Conservation (phyloP, 768 basidiomycete genomes). For the Antrodiella citrinella region DNA sequence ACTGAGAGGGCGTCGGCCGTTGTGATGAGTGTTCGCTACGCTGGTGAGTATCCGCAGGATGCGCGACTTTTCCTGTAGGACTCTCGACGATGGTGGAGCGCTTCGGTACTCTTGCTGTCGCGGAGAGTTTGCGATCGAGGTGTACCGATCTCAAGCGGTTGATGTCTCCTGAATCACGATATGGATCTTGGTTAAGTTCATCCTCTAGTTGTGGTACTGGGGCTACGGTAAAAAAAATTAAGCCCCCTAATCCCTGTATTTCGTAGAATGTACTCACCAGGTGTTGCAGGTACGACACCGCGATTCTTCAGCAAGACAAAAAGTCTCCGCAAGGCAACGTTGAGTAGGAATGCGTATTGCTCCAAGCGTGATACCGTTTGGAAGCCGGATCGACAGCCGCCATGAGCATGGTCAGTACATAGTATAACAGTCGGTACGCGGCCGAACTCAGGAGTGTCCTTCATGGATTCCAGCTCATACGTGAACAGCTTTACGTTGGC, state of each 20-base stretch:
- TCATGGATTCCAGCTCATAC: constrained; percentile 63
- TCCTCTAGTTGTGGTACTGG: constrained; percentile 16
- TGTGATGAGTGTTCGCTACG: constrained; percentile 20
- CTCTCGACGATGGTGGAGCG: constrained; percentile 95
- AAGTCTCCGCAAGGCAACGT: constrained; percentile 87
- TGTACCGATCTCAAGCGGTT: constrained; percentile 94
- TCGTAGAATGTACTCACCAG: constrained; percentile 39
- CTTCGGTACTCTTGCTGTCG: constrained; percentile 86
- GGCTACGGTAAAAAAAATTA: constrained; percentile 15
- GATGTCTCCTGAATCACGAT: constrained; percentile 82
- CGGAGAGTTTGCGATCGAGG: constrained; percentile 91
- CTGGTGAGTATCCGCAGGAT: constrained; percentile 58
- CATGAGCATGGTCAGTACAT: constrained; percentile 71
- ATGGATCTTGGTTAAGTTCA: constrained; percentile 50
- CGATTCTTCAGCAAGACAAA: constrained; percentile 83
- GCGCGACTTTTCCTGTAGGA: constrained; percentile 81
- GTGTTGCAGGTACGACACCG: constrained; percentile 80
- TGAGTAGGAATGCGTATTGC: constrained; percentile 95
- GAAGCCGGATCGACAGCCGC: constrained; percentile 67
- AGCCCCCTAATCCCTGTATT: constrained; percentile 1
- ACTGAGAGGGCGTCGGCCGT: constrained; percentile 18
- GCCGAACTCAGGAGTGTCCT: constrained; percentile 64
- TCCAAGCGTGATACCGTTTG: constrained; percentile 89
- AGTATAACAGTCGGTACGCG: constrained; percentile 65
- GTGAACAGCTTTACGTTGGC: constrained; percentile 76